Conservation (phyloP, 352 stramenopile species). For the Globisporangium okanoganense region DNA sequence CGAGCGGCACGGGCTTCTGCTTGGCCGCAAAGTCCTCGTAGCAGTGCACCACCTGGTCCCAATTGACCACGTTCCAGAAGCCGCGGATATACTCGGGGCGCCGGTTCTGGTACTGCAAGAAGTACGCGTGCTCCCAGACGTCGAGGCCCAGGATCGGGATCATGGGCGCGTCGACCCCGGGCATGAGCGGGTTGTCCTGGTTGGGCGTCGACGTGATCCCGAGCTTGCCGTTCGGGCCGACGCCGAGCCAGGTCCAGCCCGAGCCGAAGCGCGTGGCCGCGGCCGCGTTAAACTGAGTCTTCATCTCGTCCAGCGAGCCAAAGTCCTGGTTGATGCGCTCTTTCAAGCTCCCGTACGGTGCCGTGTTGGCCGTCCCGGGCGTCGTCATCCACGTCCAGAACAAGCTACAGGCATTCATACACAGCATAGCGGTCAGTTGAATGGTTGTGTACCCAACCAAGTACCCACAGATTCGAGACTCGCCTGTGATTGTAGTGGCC, state of each 20-base stretch:
- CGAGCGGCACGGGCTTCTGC: constrained; percentile 27
- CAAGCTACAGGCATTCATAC: constrained; percentile 28
- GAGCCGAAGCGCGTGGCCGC: constrained; percentile 59
- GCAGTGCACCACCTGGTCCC: constrained; percentile 54
- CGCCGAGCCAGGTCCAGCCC: constrained; percentile 55
- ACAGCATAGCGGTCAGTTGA: neutral
- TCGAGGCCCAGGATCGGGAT: constrained; percentile 94
- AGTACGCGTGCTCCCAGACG: constrained; percentile 96
- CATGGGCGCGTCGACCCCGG: constrained; percentile 62
- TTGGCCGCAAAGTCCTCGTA: constrained; percentile 55
- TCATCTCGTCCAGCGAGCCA: constrained; percentile 64
- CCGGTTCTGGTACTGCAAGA: constrained; percentile 90
- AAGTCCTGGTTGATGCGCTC: constrained; percentile 58
- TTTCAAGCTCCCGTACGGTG: constrained; percentile 37
- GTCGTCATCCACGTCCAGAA: constrained; percentile 78
- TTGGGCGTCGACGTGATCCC: constrained; percentile 95
- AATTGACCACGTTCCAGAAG: constrained; percentile 92
- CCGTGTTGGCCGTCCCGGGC: constrained; percentile 30
- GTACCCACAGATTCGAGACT: neutral
- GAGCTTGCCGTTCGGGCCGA: constrained; percentile 76
- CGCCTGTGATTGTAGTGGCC: constrained; percentile 37
- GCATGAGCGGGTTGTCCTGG: constrained; percentile 92
- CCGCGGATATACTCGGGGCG: constrained; percentile 86
- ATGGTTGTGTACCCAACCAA: neutral
- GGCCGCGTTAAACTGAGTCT: constrained; percentile 48